A percentile compares a stretch with the other conserved stretches of the same genome.
These are phyloP conservation scores for Rhodocollybia butyracea DNA, from an alignment of 768 basidiomycete genomes.

Conservation along the genomic window DNA sequence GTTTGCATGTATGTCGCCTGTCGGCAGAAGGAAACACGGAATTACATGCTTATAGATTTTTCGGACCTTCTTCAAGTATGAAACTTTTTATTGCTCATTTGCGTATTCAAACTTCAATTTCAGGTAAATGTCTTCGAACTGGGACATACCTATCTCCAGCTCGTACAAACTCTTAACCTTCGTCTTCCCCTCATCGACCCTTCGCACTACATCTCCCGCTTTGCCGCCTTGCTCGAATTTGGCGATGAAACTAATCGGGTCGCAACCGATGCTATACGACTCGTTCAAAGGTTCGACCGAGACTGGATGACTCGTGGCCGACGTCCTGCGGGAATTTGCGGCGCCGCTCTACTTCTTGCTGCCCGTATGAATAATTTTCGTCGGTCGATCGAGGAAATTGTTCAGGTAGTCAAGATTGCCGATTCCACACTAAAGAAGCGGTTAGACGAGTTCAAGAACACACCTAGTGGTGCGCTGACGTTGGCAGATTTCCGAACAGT, in stretches of 20 bases:
- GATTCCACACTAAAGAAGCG: slow-evolving; percentile 92
- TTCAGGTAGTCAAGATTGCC: slow-evolving; percentile 99
- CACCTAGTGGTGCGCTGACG: slow-evolving; percentile 80
- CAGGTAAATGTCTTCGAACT: slow-evolving; percentile 98
- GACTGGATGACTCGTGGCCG: slow-evolving; percentile 98
- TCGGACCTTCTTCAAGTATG: slow-evolving; percentile 88
- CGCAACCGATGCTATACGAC: slow-evolving; percentile 88
- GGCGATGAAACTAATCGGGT: slow-evolving; percentile 92
- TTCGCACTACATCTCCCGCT: slow-evolving; percentile 94
- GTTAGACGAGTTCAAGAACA: slow-evolving; percentile 91
- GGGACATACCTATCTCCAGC: slow-evolving; percentile 92
- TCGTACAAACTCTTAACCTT: slow-evolving; percentile 83
- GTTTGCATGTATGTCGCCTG: slow-evolving; percentile 95
- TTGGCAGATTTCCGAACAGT: slow-evolving; percentile 87
- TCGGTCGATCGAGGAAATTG: slow-evolving; percentile 89
- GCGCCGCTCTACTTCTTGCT: slow-evolving; percentile 90
- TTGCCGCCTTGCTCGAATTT: slow-evolving; percentile 92
- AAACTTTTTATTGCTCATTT: slow-evolving; percentile 7
- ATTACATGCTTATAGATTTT: slow-evolving; percentile 98
- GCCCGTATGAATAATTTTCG: slow-evolving; percentile 99
- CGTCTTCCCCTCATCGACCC: slow-evolving; percentile 90
- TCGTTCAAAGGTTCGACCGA: slow-evolving; percentile 88
- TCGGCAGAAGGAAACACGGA: slow-evolving; percentile 83
- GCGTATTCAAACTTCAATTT: neutral
- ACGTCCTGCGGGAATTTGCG: slow-evolving; percentile 95